Percentiles rank a stretch among this genome's conserved stretches.
Conservation (phyloP, 176 grass and related monocot genomes). For the Tillandsia leiboldiana region DNA sequence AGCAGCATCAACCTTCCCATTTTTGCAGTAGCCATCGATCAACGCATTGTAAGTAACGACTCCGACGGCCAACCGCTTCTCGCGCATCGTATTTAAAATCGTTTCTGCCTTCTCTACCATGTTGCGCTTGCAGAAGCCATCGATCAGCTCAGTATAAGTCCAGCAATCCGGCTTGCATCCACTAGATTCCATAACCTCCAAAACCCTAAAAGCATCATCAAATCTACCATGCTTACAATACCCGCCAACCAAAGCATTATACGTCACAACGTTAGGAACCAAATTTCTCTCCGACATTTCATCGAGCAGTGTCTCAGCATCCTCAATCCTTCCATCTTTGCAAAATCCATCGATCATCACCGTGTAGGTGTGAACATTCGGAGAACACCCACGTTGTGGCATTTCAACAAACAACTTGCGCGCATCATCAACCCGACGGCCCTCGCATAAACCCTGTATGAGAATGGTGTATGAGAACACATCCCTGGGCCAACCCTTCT, state of each 20-base stretch:
- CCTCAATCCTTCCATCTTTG: not conserved
- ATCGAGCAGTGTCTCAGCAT: not conserved
- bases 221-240: not conserved
- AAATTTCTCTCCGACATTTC: not conserved
- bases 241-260: not conserved
- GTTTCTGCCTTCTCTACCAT: not conserved
- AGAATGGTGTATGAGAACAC: conserved; percentile 1
- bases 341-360: conserved; percentile 1
- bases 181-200: not conserved
- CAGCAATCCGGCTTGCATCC: not conserved
- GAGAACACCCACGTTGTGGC: not conserved
- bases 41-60: not conserved
- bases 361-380: not conserved
- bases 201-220: not conserved
- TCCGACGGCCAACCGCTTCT: not conserved
- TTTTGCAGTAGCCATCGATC: not conserved
- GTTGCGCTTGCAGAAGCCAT: not conserved
- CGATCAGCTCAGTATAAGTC: not conserved
- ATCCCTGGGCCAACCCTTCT: not conserved
- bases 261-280: not conserved
- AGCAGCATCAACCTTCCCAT: not conserved
- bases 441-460: not conserved
- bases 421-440: not conserved
- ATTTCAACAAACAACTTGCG: not conserved
- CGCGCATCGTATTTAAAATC: not conserved